Base-by-base conservation (phyloP, 176 grass and related monocot species). In the Triticum timopheevii region DNA sequence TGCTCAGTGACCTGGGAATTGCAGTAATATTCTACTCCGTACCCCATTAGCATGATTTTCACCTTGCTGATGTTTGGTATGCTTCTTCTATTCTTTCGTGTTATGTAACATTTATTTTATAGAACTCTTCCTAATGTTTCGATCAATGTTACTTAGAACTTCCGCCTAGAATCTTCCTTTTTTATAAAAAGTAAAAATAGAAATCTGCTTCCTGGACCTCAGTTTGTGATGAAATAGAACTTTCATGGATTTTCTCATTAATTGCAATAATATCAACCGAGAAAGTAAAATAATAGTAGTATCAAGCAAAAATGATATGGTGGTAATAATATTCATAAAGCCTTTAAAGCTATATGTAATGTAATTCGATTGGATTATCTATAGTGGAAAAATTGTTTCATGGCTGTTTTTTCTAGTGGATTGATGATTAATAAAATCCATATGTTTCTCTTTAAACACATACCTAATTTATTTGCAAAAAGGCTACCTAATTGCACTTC, bases 1-100 rank as follows among this genome's bases (percentile, higher is more conserved):
- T 95, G 79, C 93, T 98, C 81, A 86, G 77, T 63, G 76, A 95
- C 65, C 76, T 98, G 84, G 91, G 91, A 92, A 95, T 98, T 86
- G 88, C 90, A 73, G 96, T 98, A 98, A 64, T 72, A 33, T 89
- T 90, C 71, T 87, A 73, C 54, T 59, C 54, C 54, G 54, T 59
- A 59, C 74, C 39, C 77, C 23, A 52, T 86, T 76, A 82, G 76
- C 49, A 75, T 79, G 52, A 19, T 61, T 30, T 85, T 73, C 5
- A 71, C 33, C 23, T 54, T 76, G 17, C 61, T 86, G 65, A 19
- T 86, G 59, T 76, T 77, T 75, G 35, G 8, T 65, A 15, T 77
- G 31, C 10, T 50, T 82, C 62, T 42, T 85, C 42, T 71, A 23
- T 81, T 81, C 20, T 80, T 61, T 84, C 30, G 27, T 54, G 31